Percentiles rank a stretch among this genome's conserved stretches.
phyloP scores from a whole-genome alignment of 352 stramenopile genomes.

The Lagenidium giganteum region DNA sequence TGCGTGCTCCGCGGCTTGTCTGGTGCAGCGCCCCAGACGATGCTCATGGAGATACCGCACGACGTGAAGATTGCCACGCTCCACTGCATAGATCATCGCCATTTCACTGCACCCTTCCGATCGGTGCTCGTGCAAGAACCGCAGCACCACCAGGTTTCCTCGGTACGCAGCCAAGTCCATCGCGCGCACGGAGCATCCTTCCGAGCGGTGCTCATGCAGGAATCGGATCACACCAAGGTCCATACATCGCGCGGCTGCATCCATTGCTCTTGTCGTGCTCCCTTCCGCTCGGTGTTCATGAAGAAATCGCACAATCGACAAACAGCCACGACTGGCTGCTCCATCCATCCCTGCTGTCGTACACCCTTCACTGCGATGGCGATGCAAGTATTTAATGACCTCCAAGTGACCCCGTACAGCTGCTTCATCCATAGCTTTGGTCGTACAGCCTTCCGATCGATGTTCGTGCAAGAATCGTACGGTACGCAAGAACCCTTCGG shows the following conservation, averaged over 20 bases:
- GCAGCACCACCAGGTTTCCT: slow-evolving; percentile 12
- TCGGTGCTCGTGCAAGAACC: slow-evolving; percentile 14
- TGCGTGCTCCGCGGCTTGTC: too few species aligned
- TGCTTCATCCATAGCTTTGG: too few species aligned
- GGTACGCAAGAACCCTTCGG: too few species aligned
- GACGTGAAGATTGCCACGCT: too few species aligned
- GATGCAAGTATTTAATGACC: too few species aligned
- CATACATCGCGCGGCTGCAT: slow-evolving; percentile 23
- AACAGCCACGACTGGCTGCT: slow-evolving; percentile 15
- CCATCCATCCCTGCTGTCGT: slow-evolving; percentile 11
- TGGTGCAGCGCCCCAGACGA: too few species aligned
- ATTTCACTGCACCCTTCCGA: slow-evolving; percentile 16
- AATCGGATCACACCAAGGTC: slow-evolving; percentile 29
- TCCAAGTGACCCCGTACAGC: too few species aligned
- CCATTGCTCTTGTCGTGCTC: slow-evolving; percentile 27
- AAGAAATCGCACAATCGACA: slow-evolving; percentile 18
- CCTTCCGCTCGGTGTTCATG: slow-evolving; percentile 27
- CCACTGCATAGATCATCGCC: too few species aligned
- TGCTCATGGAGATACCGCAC: too few species aligned
- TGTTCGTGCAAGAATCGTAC: too few species aligned
- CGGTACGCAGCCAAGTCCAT: slow-evolving; percentile 8
- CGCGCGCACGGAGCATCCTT: slow-evolving; percentile 8
- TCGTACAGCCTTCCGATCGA: too few species aligned
- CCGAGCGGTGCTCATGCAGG: slow-evolving; percentile 5
- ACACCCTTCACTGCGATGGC: too few species aligned